Conservation (phyloP, 2,329 filamentous ascomycete genomes). For the Scopulariopsis brevicaulis region DNA sequence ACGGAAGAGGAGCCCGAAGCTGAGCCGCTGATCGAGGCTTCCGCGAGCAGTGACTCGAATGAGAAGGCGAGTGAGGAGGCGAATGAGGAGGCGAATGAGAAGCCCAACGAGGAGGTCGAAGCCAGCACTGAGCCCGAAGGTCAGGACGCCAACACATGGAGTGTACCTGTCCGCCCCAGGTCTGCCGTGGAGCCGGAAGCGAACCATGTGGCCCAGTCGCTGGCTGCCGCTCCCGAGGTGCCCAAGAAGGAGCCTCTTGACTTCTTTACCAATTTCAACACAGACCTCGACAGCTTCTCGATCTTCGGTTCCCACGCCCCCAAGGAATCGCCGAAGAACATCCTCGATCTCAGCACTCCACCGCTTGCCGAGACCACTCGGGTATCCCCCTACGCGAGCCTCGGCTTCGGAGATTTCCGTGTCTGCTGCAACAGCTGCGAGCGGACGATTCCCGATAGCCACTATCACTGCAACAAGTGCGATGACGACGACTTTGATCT, state of each 20-base stretch:
- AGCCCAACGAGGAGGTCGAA: neutral
- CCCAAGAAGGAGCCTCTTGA: neutral
- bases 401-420: conserved; percentile 42
- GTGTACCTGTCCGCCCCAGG: neutral
- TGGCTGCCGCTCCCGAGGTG: neutral
- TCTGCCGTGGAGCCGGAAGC: neutral
- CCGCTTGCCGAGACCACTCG: neutral
- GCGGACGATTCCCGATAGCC: conserved; percentile 62
- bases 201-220: neutral
- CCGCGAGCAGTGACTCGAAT: neutral
- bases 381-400: neutral
- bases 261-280: neutral
- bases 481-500: conserved; percentile 92
- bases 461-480: conserved; percentile 93
- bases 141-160: neutral
- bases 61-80: neutral
- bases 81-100: neutral
- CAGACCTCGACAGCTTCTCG: neutral
- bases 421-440: conserved; percentile 94
- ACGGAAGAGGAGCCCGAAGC: conserved; percentile 20
- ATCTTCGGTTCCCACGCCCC: neutral
- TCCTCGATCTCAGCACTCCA: neutral
- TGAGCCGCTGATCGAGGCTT: neutral
- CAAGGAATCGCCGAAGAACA: neutral
- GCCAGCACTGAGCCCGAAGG: neutral